Evolutionary conservation across 352 stramenopile genomes (phyloP), one percentile per base, ranked within the genome.

Genomic region (Phytophthora agathidicida): DNA sequence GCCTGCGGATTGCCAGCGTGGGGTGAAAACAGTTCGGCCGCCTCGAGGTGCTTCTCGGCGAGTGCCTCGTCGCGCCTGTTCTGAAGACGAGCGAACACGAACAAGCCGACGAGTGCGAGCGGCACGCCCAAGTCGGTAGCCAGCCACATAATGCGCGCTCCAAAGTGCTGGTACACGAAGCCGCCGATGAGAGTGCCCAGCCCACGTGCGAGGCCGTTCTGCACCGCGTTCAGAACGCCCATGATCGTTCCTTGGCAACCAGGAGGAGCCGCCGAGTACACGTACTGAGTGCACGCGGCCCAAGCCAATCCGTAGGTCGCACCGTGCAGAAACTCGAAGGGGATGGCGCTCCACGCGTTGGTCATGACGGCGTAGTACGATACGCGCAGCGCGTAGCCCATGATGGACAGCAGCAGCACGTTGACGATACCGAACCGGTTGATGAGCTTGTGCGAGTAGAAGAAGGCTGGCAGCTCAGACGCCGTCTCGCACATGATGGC

Each of bases 391-490:
- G 73, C 77, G 62, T 91, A 94, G 16, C 76, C 85, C 2, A 74
- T 38, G 30, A 90, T 89, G 3, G 83, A 91, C 9, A 91, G 23
- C 44, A 92, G 60, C 52, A 94, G 45, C 36, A 92, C 80, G 24
- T 87, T 87, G 10, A 92, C 75, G 20, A 80, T 89, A 17, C 85
- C 85, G 20, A 91, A 65, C n/a, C 69, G 69, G 32, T 82, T 61
- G 56, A 93, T 86, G 56, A 93, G 83, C 23, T 60, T 43, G 44
- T 91, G 73, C 11, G 85, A 86, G 56, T 77, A 91, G 66, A 91
- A 94, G 58, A 94, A 94, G 2, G 83, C 85, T 10, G 85, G 85
- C 5, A 94, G 60, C 65, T 94, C 85, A 10, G 83, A 93, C 8
- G 76, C 61, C 3, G 85, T 94, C 68, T 94, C 81, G 50, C 82